Conservation (phyloP, 768 basidiomycete genomes). For the Gloeopeniophorella convolvens region DNA sequence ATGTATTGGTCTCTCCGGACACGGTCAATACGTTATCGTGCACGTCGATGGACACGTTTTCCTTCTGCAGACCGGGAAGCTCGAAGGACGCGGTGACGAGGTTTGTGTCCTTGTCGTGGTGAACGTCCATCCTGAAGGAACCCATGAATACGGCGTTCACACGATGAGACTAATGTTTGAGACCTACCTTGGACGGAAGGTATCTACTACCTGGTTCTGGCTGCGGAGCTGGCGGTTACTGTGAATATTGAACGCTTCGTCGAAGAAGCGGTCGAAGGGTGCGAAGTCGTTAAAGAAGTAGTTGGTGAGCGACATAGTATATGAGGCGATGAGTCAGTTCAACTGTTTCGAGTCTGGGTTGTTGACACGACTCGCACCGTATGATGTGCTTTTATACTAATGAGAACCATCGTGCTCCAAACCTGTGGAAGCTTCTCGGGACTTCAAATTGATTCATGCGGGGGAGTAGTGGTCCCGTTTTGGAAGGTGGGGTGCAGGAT, state of each 20-base stretch:
- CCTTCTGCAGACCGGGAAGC: slow-evolving; percentile 47
- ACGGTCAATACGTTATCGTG: slow-evolving; percentile 44
- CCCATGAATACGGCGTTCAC: not conserved
- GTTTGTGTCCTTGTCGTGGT: slow-evolving; percentile 42
- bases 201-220: too few species aligned
- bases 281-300: slow-evolving; percentile 36
- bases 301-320: slow-evolving; percentile 33
- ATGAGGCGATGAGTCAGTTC: too few species aligned
- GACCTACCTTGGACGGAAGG: slow-evolving; percentile 15
- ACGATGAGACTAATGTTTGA: too few species aligned
- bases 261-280: slow-evolving; percentile 39
- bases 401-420: too few species aligned
- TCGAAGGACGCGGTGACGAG: slow-evolving; percentile 51
- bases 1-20: slow-evolving; percentile 40
- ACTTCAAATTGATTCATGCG: too few species aligned
- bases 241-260: slow-evolving; percentile 32
- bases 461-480: too few species aligned
- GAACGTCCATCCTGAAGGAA: slow-evolving; percentile 44
- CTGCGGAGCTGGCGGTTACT: slow-evolving; percentile 8
- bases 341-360: too few species aligned
- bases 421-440: too few species aligned
- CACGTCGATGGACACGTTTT: slow-evolving; percentile 46
- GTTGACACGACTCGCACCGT: too few species aligned
- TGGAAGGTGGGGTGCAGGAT: too few species aligned
- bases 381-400: too few species aligned